These are phyloP conservation scores for Xerocomellus chrysenteron DNA, from an alignment of 768 basidiomycete genomes.

Conservation along the genomic window DNA sequence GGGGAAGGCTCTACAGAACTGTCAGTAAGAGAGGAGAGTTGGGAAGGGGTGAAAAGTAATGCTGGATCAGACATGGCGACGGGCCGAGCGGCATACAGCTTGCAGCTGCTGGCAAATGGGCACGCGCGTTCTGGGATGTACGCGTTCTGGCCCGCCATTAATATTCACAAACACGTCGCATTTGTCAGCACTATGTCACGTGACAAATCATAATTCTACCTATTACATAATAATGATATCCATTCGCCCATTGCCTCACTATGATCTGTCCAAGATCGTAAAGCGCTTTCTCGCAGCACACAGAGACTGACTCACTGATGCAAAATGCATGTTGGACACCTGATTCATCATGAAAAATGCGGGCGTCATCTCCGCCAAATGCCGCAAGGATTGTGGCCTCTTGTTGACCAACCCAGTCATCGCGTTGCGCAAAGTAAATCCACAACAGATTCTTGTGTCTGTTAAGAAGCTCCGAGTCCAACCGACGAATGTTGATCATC, in stretches of 20 bases:
- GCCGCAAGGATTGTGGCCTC: slow-evolving; percentile 42
- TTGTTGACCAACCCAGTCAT: slow-evolving; percentile 70
- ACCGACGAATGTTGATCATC: slow-evolving; percentile 56
- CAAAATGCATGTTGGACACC: slow-evolving; percentile 73
- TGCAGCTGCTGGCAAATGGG: not conserved
- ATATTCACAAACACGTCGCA: not conserved
- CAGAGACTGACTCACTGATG: slow-evolving; percentile 49
- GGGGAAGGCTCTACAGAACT: slow-evolving; percentile 12
- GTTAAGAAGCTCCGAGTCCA: slow-evolving; percentile 48
- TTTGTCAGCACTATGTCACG: slow-evolving; percentile 16
- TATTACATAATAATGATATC: slow-evolving; percentile 26
- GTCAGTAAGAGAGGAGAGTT: slow-evolving; percentile 14
- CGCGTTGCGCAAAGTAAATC: slow-evolving; percentile 60
- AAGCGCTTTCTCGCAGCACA: not conserved
- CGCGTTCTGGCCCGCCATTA: slow-evolving; percentile 6
- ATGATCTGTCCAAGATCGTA: slow-evolving; percentile 42
- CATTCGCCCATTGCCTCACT: slow-evolving; percentile 49
- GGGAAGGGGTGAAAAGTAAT: slow-evolving; percentile 14
- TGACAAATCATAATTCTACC: not conserved
- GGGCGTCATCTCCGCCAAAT: slow-evolving; percentile 37
- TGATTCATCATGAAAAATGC: slow-evolving; percentile 43
- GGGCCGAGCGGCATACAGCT: not conserved
- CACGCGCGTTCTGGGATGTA: slow-evolving; percentile 16
- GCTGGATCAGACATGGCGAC: slow-evolving; percentile 23
- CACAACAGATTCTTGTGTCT: slow-evolving; percentile 40